Evolutionary conservation across 2,329 filamentous ascomycete genomes (phyloP).

Genomic region (Chaetothyriales sp.): DNA sequence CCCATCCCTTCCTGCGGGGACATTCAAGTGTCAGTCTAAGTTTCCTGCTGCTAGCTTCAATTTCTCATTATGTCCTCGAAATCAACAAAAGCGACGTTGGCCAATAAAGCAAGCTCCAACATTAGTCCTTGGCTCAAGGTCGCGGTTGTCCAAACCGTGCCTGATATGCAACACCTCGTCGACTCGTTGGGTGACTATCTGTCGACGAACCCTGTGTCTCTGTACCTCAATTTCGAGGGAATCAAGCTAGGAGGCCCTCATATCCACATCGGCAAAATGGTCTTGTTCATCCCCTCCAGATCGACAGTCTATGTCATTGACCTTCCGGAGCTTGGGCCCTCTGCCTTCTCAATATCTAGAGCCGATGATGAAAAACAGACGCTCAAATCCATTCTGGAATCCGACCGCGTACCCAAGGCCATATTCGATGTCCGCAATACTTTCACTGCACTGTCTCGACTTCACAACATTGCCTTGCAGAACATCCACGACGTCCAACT

Average conservation of each 20-base stretch:
- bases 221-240: not conserved
- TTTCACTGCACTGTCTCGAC: slow-evolving; percentile 37
- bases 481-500: slow-evolving; percentile 39
- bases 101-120: not conserved
- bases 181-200: not conserved
- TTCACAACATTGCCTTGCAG: slow-evolving; percentile 28
- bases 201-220: not conserved
- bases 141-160: not conserved
- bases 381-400: slow-evolving; percentile 31
- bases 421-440: slow-evolving; percentile 45
- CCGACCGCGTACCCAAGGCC: slow-evolving; percentile 29
- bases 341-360: slow-evolving; percentile 27
- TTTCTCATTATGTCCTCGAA: no score
- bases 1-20: no score
- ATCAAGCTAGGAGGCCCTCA: no score
- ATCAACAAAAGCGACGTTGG: not conserved
- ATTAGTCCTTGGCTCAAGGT: not conserved
- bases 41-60: no score
- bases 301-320: slow-evolving; percentile 32
- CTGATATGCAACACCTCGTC: not conserved
- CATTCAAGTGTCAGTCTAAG: no score
- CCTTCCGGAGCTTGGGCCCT: slow-evolving; percentile 24
- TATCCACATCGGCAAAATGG: not conserved
- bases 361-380: slow-evolving; percentile 15
- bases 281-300: not conserved